Evolutionary conservation across 2,329 filamentous ascomycete genomes (phyloP).

Genomic region (Sclerotiophoma versabilis): DNA sequence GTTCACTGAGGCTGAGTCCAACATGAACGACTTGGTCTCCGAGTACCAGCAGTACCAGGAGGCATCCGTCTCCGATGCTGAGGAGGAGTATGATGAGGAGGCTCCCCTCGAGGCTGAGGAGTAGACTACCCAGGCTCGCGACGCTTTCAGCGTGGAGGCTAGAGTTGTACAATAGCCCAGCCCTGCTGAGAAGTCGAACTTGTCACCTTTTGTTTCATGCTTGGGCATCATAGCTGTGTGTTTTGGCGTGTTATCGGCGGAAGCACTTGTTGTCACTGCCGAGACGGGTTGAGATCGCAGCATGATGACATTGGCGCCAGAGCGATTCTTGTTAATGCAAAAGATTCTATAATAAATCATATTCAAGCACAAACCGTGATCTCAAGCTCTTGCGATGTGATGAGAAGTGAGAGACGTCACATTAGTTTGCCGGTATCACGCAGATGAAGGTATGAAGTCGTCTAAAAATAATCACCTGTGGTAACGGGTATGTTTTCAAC

Average conservation of each 20-base stretch:
- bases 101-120: constrained; percentile 75
- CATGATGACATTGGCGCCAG: constrained; percentile 37
- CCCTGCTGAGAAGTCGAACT: constrained; percentile 9
- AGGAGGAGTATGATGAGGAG: constrained; percentile 95
- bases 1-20: constrained; percentile 99
- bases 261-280: constrained; percentile 25
- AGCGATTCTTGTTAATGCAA: constrained; percentile 47
- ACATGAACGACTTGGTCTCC: constrained; percentile 99
- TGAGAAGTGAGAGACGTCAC: neutral
- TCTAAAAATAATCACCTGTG: no score
- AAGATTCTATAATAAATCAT: constrained; percentile 41
- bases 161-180: constrained; percentile 14
- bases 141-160: constrained; percentile 2
- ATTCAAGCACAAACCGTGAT: neutral
- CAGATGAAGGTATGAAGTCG: neutral
- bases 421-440: no score
- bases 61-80: constrained; percentile 93
- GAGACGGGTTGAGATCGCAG: constrained; percentile 24
- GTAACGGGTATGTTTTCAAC: no score
- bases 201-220: constrained; percentile 34
- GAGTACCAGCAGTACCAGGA: constrained; percentile 99
- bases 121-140: constrained; percentile 38
- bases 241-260: constrained; percentile 19
- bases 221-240: constrained; percentile 32
- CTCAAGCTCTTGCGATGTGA: neutral